Conservation (phyloP, 352 stramenopile species). For the Pythium brachiatum region DNA sequence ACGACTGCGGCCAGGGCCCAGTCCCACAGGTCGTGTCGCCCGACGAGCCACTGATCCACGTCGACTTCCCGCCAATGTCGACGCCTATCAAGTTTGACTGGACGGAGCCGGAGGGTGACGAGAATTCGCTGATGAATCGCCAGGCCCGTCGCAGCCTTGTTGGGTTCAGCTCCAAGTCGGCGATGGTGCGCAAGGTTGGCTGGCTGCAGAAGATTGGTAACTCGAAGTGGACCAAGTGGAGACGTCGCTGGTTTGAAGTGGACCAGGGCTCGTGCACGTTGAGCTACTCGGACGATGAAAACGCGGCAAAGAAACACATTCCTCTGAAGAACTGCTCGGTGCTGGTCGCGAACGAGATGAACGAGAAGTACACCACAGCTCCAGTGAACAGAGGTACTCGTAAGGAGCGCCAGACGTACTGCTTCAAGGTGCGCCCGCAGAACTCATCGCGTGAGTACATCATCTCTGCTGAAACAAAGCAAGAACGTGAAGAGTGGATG, state of each 20-base stretch:
- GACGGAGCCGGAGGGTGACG: slow-evolving; percentile 29
- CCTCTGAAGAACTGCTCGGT: slow-evolving; percentile 69
- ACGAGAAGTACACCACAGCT: slow-evolving; percentile 81
- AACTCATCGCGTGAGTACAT: slow-evolving; percentile 82
- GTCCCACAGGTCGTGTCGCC: slow-evolving; percentile 71
- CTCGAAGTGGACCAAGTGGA: slow-evolving; percentile 70
- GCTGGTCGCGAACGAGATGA: slow-evolving; percentile 78
- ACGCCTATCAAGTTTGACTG: slow-evolving; percentile 75
- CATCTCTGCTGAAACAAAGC: slow-evolving; percentile 83
- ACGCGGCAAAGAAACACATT: slow-evolving; percentile 64
- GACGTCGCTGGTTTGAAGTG: slow-evolving; percentile 73
- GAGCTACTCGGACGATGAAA: slow-evolving; percentile 74
- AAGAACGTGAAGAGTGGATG: slow-evolving; percentile 90
- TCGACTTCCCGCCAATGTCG: slow-evolving; percentile 66
- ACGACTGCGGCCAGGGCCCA: slow-evolving; percentile 62
- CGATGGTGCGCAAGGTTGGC: slow-evolving; percentile 72
- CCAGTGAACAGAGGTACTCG: slow-evolving; percentile 85
- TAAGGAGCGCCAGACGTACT: slow-evolving; percentile 78
- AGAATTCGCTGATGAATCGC: slow-evolving; percentile 25
- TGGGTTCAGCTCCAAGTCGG: slow-evolving; percentile 37
- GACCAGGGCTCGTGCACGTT: slow-evolving; percentile 77
- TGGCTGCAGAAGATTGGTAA: slow-evolving; percentile 84
- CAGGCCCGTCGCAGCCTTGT: slow-evolving; percentile 52
- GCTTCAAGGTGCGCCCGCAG: slow-evolving; percentile 78
- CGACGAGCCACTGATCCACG: slow-evolving; percentile 67